Base-by-base conservation (phyloP, 352 stramenopile genomes). In the Phytophthora sansomeana region DNA sequence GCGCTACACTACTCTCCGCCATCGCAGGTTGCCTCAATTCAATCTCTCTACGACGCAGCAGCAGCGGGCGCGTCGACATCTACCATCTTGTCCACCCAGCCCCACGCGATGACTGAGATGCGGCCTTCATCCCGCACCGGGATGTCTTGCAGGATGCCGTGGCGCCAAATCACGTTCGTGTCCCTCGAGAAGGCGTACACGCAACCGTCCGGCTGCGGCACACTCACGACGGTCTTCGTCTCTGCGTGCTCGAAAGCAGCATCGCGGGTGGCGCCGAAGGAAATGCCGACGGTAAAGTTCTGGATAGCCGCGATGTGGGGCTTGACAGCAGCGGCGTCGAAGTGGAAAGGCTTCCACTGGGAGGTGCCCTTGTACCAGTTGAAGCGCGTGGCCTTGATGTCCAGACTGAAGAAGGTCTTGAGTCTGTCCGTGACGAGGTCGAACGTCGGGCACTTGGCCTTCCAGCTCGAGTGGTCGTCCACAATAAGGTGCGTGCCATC, bases 261-360 rank as follows among this genome's bases (percentile, higher is more conserved):
- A 69, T 98, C 93, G 33, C 93, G 87, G 19, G 88, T 97, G 3
- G 82, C 87, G 26, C 95, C 95, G 70, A 98, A 98, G 42, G 83
- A 97, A n/a, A 97, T 90, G 36, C 88, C 94, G n/a, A 98, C 87
- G 24, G 95, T 98, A 59, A 98, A 98, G 67, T 98, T 98, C 72
- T 98, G 93, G 58, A 90, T 96, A 19, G 77, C 85, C 1, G 93
- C 95, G 60, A 97, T 87, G 63, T 95, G 75, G 0, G 89, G 90
- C 80, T 98, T 98, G 55, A 97, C 96, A n/a, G 93, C 95, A 2
- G 93, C 91, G 5, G 85, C 91, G 67, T 98, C 93, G 64, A 97
- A 96, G 77, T 98, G 91, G 75, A 97, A 97, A 28, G 91, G 91
- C 67, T 98, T 98, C 93, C 95, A 98, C 80, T 98, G 89, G 4